Base-by-base conservation (phyloP, 1,139 yeast species). In the Spathaspora jeffriesii region DNA sequence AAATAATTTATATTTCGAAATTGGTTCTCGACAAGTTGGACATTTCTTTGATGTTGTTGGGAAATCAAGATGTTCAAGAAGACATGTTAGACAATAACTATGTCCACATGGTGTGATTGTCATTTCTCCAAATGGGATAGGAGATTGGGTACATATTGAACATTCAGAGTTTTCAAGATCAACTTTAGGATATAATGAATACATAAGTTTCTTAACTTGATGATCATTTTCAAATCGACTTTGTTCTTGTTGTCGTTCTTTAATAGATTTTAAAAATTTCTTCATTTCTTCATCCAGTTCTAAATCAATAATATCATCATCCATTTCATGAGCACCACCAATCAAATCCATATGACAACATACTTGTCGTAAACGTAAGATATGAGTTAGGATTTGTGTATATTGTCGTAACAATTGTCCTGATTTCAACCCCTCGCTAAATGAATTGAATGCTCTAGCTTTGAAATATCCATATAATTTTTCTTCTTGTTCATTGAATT, bases 331-430 rank as follows among this genome's bases (percentile, higher is more conserved):
- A 2, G 73, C 60, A 3, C 71, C 61, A 5, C 81, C 81, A 2
- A 88, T 78, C 48, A 89, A 68, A 68, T 95, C 99, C 0, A 99
- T 99, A 65, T 93, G 99, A 64, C 95, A 99, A 0, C 99, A 98
- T 58, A 93, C 75, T 66, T 93, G 99, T 60, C 99, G 81, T 99
- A 93, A 93, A 60, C 99, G 76, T 0, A 99, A 95, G 58, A 93
- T 92, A 49, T 95, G 76, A 0, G 98, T 92, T 70, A 93, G 95
- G 59, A 93, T 92, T 60, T 93, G 93, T 39, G 99, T 99, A 68
- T 95, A 93, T 64, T 95, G 93, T 65, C 92, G 92, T 49, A 91
- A 74, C 40, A 91, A 96, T 25, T 93, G 97, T 65, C 99, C 99
- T 61, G 89, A 93, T 22, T 96, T 95, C 41, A 93, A 98, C 63